Base-by-base conservation (phyloP, 352 stramenopile species). In the Globisporangium paroecandrum region DNA sequence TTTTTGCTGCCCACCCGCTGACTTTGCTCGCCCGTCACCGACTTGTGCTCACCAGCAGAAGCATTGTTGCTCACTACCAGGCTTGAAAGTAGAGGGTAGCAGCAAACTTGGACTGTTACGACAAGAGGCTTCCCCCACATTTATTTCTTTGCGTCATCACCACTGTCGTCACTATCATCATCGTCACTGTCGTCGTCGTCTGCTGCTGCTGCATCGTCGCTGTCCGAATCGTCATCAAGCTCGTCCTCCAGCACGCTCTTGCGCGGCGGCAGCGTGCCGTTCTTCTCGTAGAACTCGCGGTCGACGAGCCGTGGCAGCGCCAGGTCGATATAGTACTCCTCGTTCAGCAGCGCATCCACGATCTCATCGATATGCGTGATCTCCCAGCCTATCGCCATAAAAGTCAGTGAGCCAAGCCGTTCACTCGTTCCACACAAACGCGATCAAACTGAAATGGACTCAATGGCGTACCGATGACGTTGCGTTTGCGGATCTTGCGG, bases 361-460 rank as follows among this genome's bases (percentile, higher is more conserved):
- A 99, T 95, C 76, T 99, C 92, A 82, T 99, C 97, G 67, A 99
- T 91, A 69, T 98, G 85, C 6, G 88, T 91, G 34, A 99, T 85
- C 62, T 94, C 90, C 96, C 96, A 98, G 18, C 91, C 89, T 80
- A 64, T 20, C 7, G 1, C 3, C 15, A 8, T 3, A 34, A n/a
- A 15, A 53, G 34, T 47, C 3, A 47, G 41, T 47, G 41, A 20
- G 41, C 41, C 41, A 47, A 46, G 13, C 38, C 38, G 18, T 46
- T 20, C 27, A 22, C 22, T 12, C 10, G 22, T 27, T 22, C 27
- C 24, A 32, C 20, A 62, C 9, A 32, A 32, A 32, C 2, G 27
- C 27, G 3, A 32, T 58, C 22, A 47, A 27, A 46, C 13, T 8
- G 9, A 13, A 29, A 27, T 15, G 8, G 4, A 57, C 32, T 55